Conservation (phyloP, 2,329 filamentous ascomycete genomes). For the Cadophora gregata region DNA sequence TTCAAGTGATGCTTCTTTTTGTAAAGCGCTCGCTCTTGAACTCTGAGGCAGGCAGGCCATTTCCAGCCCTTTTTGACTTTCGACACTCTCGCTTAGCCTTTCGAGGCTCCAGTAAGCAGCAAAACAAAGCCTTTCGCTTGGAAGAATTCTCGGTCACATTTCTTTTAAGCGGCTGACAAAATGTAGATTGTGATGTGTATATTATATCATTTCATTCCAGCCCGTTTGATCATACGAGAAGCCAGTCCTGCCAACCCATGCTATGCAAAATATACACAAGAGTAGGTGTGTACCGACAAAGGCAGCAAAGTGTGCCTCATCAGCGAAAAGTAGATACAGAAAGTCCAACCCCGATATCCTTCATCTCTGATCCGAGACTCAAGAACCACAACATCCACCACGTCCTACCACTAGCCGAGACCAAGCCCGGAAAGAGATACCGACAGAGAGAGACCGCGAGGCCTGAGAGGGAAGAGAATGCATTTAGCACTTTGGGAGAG, state of each 20-base stretch:
- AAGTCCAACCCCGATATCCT: background rate
- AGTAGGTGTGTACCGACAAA: slow-evolving; percentile 10
- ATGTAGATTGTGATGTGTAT: slow-evolving; percentile 1
- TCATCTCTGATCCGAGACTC: background rate
- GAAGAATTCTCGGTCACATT: background rate
- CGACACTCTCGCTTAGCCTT: no score
- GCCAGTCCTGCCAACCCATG: slow-evolving; percentile 12
- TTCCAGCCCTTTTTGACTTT: no score
- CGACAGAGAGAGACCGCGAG: slow-evolving; percentile 8
- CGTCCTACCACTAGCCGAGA: background rate
- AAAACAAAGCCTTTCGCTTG: background rate
- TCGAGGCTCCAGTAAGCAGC: no score
- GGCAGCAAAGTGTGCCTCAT: slow-evolving; percentile 3
- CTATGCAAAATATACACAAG: slow-evolving; percentile 13
- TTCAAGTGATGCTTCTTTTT: no score
- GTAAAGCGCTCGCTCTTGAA: no score
- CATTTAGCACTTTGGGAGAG: slow-evolving; percentile 29
- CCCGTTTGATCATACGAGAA: slow-evolving; percentile 12
- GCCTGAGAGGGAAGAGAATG: background rate
- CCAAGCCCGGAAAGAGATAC: background rate
- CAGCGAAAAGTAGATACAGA: slow-evolving; percentile 9
- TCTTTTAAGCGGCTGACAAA: background rate
- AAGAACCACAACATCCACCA: slow-evolving; percentile 2
- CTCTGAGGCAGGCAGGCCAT: no score
- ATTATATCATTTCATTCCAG: slow-evolving; percentile 15